These are phyloP conservation scores for Aspergillus sp. DNA, from an alignment of 2,329 filamentous ascomycete genomes.

Conservation along the genomic window DNA sequence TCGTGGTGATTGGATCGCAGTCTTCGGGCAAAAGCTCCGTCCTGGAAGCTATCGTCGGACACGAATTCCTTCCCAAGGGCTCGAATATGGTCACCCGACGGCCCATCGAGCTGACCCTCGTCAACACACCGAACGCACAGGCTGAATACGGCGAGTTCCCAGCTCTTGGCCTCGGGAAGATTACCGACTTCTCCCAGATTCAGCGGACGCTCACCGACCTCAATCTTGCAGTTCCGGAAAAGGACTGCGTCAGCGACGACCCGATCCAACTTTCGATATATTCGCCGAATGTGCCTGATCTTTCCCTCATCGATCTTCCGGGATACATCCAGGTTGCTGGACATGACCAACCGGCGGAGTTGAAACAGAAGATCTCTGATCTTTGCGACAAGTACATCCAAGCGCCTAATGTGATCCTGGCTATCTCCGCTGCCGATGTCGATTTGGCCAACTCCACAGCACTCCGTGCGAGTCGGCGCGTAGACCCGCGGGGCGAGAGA, in stretches of 20 bases:
- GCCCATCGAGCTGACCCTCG: slow-evolving; percentile 91
- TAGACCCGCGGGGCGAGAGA: slow-evolving; percentile 89
- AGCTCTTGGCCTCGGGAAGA: slow-evolving; percentile 80
- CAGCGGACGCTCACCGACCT: slow-evolving; percentile 93
- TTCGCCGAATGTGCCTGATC: slow-evolving; percentile 89
- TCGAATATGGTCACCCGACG: slow-evolving; percentile 96
- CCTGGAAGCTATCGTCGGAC: slow-evolving; percentile 91
- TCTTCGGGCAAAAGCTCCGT: slow-evolving; percentile 98
- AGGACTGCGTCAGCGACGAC: slow-evolving; percentile 91
- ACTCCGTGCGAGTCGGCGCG: slow-evolving; percentile 79
- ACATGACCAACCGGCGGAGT: slow-evolving; percentile 80
- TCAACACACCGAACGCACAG: slow-evolving; percentile 85
- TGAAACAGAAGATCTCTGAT: slow-evolving; percentile 94
- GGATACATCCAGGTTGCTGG: slow-evolving; percentile 97
- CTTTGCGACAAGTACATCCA: slow-evolving; percentile 99
- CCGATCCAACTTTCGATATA: slow-evolving; percentile 95
- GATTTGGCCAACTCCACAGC: slow-evolving; percentile 96
- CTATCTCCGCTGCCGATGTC: slow-evolving; percentile 95
- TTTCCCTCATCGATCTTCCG: slow-evolving; percentile 92
- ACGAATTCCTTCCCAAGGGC: slow-evolving; percentile 97
- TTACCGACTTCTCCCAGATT: slow-evolving; percentile 79
- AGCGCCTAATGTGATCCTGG: slow-evolving; percentile 90
- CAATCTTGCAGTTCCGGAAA: slow-evolving; percentile 86
- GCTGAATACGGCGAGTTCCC: slow-evolving; percentile 96
- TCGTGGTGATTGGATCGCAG: slow-evolving; percentile 98